Evolutionary conservation across 1,284 basidiomycete genomes (phyloP).

Genomic region (Moesziomyces sp.): DNA sequence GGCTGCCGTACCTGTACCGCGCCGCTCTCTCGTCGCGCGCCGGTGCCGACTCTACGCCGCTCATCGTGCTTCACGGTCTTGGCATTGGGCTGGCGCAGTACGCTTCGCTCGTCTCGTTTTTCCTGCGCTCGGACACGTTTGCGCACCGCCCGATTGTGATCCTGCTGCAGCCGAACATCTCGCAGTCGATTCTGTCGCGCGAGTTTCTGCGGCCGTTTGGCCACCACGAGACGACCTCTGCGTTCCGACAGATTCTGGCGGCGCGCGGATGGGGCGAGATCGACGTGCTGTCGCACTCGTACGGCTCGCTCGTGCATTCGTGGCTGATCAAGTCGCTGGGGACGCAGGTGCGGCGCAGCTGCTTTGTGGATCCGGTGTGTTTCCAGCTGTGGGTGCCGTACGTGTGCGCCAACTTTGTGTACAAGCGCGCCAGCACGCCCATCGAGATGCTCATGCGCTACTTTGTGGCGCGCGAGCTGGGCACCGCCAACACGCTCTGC

Average conservation of each 20-base stretch:
- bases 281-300: conserved; percentile 61
- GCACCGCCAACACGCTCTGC: conserved; percentile 55
- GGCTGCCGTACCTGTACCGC: conserved; percentile 58
- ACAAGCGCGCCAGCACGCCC: conserved; percentile 52
- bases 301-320: conserved; percentile 61
- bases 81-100: conserved; percentile 61
- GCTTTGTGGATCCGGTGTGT: conserved; percentile 65
- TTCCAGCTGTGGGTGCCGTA: conserved; percentile 62
- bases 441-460: conserved; percentile 60
- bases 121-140: conserved; percentile 30
- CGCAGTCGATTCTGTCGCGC: conserved; percentile 55
- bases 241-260: conserved; percentile 46
- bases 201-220: conserved; percentile 55
- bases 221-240: conserved; percentile 50
- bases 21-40: conserved; percentile 23
- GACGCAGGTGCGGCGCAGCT: conserved; percentile 35
- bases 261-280: conserved; percentile 38
- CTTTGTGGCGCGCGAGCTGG: conserved; percentile 59
- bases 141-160: conserved; percentile 56
- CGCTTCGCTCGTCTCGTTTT: conserved; percentile 29
- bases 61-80: conserved; percentile 60
- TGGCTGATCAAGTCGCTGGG: conserved; percentile 61
- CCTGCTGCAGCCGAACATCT: conserved; percentile 61
- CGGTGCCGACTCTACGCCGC: conserved; percentile 30
- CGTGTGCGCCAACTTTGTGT: conserved; percentile 61